Conservation (phyloP, 108 stramenopile genomes). For the Cyclostephanos tholiformis region DNA sequence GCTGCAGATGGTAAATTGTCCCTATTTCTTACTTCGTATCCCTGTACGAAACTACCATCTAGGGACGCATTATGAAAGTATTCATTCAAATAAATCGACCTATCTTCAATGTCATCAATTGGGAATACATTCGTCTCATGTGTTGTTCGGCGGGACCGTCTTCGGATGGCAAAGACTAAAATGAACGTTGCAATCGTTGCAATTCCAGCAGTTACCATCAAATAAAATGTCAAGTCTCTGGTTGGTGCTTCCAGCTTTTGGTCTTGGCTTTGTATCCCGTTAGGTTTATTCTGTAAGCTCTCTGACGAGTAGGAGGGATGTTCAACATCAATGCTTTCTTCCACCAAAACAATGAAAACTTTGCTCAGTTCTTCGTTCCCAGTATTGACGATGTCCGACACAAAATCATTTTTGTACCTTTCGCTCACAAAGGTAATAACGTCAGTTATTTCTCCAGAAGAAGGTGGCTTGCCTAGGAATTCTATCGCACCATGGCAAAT, state of each 20-base stretch:
- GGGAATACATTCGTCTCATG: not conserved
- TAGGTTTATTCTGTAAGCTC: not conserved
- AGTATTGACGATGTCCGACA: conserved; percentile 20
- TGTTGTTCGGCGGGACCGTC: conserved; percentile 2
- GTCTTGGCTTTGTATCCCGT: not conserved
- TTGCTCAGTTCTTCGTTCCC: conserved; percentile 19
- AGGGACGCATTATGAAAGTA: not conserved
- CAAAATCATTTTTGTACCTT: conserved; percentile 24
- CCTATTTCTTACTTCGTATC: conserved; percentile 8
- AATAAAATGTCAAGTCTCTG: conserved; percentile 13
- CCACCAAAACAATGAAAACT: conserved; percentile 22
- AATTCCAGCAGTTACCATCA: conserved; percentile 19
- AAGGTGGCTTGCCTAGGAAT: not conserved
- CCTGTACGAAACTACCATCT: not conserved
- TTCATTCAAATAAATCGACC: conserved; percentile 23
- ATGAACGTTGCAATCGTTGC: conserved; percentile 27
- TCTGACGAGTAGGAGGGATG: conserved; percentile 1
- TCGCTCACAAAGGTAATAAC: conserved; percentile 11
- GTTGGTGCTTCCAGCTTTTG: conserved; percentile 1
- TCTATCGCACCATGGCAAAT: not conserved
- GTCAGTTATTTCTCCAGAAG: not conserved
- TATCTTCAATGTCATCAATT: conserved; percentile 13
- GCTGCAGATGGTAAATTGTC: conserved; percentile 15
- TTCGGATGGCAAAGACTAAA: conserved; percentile 14
- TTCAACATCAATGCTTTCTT: not conserved